These are phyloP conservation scores for Serendipita sp. DNA, from an alignment of 768 basidiomycete genomes.

Conservation along the genomic window DNA sequence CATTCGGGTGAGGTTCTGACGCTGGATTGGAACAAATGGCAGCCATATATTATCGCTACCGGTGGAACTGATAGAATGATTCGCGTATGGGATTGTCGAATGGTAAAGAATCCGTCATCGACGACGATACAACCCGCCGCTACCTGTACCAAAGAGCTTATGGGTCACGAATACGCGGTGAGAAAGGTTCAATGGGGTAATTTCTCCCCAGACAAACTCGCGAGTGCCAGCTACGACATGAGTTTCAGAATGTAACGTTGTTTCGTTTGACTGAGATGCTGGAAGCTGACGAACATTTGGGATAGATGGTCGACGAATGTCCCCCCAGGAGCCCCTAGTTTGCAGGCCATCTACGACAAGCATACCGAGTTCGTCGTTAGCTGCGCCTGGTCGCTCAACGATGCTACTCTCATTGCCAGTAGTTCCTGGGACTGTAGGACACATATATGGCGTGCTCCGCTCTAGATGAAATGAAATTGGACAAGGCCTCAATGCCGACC, in stretches of 20 bases:
- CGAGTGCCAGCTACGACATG: slow-evolving; percentile 80
- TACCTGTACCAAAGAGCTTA: slow-evolving; percentile 46
- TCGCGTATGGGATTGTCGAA: slow-evolving; percentile 77
- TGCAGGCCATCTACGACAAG: slow-evolving; percentile 59
- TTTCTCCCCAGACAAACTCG: slow-evolving; percentile 16
- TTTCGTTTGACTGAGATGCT: slow-evolving; percentile 19
- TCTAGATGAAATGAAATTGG: not conserved
- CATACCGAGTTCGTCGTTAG: slow-evolving; percentile 95
- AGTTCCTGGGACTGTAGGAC: slow-evolving; percentile 86
- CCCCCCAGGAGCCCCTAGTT: slow-evolving; percentile 28
- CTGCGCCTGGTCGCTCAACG: slow-evolving; percentile 81
- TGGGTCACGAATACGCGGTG: slow-evolving; percentile 82
- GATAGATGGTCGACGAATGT: slow-evolving; percentile 61
- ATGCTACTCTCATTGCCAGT: slow-evolving; percentile 71
- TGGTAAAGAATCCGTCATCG: slow-evolving; percentile 46
- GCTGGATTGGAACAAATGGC: slow-evolving; percentile 89
- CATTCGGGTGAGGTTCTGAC: slow-evolving; percentile 63
- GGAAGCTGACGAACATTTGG: slow-evolving; percentile 9
- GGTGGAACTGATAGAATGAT: slow-evolving; percentile 62
- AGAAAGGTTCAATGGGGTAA: slow-evolving; percentile 72
- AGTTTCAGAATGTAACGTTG: slow-evolving; percentile 58
- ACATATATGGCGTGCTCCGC: slow-evolving; percentile 43
- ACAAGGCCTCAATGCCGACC: not conserved
- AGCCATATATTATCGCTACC: slow-evolving; percentile 57
- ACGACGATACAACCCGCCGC: slow-evolving; percentile 27